Base-by-base conservation (phyloP, 768 basidiomycete genomes). In the Hypsizygus marmoreus region DNA sequence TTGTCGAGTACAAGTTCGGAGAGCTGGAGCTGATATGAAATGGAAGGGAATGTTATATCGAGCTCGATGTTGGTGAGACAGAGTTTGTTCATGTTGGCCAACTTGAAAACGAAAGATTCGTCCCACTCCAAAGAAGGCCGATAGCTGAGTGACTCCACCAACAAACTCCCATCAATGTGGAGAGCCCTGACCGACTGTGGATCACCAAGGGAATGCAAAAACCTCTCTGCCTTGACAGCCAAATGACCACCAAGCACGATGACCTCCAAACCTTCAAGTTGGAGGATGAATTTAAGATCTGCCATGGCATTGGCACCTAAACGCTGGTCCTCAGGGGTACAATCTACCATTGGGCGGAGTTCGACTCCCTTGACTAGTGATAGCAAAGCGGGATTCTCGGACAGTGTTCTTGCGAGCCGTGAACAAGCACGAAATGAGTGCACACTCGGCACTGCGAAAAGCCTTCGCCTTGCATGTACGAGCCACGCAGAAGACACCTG, bases 121-220 rank as follows among this genome's bases (percentile, higher is more conserved):
- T 80, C 77, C 79, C 80, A 81, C 50, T 75, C 73, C 52, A 83
- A 56, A 13, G 76, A 76, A 1, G 75, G 65, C 19, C 50, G 58
- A 13, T 51, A 40, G 39, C 50, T 50, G 26, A 67, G 43, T 17
- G 58, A 57, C 31, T 57, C 42, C n/a, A 50, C 44, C 10, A 70
- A 42, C 39, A 66, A 47, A 36, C 61, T 66, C 7, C 79, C 81
- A 55, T 81, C 75, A 49, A 81, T 66, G 37, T 72, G 72, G 13
- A 81, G 57, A 26, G 71, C 65, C 34, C 59, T 61, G 12, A 82
- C 55, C 13, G 59, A 47, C 13, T 75, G 68, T 40, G 77, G 63
- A 56, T 71, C 65, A 28, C 56, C 55, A 32, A 81, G 56, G 44
- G 63, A 55, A 28, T 70, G 69, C 36, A 81, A 56, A 57, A 77